A percentile compares a stretch with the other conserved stretches of the same genome.
phyloP scores from a whole-genome alignment of 176 grass and related monocot genomes.

The Phoenix dactylifera region DNA sequence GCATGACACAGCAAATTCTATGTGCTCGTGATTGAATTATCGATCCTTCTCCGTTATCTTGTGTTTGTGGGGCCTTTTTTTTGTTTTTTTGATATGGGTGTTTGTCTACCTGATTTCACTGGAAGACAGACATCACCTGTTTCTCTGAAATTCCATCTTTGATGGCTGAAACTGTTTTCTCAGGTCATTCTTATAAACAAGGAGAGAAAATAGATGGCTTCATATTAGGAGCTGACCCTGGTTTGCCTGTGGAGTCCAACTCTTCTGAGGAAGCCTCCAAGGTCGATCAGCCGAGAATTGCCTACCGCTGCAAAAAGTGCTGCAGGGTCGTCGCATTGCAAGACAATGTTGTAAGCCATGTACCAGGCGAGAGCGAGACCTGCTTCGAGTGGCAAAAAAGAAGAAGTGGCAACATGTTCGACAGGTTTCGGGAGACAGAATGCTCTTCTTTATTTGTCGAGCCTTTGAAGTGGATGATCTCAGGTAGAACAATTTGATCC shows the following conservation, averaged over 20 bases:
- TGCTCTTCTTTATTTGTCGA: slow-evolving; percentile 84
- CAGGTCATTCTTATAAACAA: slow-evolving; percentile 62
- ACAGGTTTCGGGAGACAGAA: slow-evolving; percentile 41
- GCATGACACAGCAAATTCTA: too few relatives aligned
- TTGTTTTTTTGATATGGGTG: too few relatives aligned
- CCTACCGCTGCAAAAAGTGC: slow-evolving; percentile 88
- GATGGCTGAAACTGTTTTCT: not conserved
- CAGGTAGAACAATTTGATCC: slow-evolving; percentile 30
- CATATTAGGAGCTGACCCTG: slow-evolving; percentile 73
- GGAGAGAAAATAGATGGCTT: slow-evolving; percentile 57
- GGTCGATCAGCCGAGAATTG: slow-evolving; percentile 24
- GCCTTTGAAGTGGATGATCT: slow-evolving; percentile 96
- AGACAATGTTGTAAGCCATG: slow-evolving; percentile 67
- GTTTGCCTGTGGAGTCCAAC: slow-evolving; percentile 31
- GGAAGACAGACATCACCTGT: too few relatives aligned
- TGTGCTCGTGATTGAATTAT: too few relatives aligned
- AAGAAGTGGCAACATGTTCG: slow-evolving; percentile 23
- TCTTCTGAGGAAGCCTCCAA: slow-evolving; percentile 15
- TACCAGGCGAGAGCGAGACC: slow-evolving; percentile 56
- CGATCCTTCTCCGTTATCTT: too few relatives aligned
- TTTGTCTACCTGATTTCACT: too few relatives aligned
- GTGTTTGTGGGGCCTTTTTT: too few relatives aligned
- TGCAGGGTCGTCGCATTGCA: slow-evolving; percentile 61
- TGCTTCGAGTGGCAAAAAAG: slow-evolving; percentile 66
- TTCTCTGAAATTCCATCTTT: too few relatives aligned